phyloP scores from a whole-genome alignment of 345 rosid genomes.

The Eucalyptus regnans region DNA sequence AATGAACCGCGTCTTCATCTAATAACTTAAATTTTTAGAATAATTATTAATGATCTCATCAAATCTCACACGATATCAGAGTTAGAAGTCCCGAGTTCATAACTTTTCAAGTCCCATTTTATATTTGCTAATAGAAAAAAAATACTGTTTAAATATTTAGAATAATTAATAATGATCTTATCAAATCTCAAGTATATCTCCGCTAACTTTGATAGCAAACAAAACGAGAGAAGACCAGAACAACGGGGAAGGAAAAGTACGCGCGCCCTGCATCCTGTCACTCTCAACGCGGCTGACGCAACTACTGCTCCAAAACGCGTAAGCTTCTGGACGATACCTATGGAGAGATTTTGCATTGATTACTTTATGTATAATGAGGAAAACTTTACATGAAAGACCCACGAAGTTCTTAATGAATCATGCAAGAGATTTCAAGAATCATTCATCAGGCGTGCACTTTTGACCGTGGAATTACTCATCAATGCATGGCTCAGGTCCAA shows the following conservation, averaged over 20 bases:
- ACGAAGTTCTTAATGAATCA: background rate
- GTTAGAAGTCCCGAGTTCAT: rapidly evolving
- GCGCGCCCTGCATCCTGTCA: background rate
- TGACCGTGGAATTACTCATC: background rate
- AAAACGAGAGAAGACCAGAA: background rate
- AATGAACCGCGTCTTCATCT: rapidly evolving
- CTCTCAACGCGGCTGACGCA: background rate
- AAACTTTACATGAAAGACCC: background rate
- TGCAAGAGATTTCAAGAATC: background rate
- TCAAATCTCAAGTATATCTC: too few species aligned
- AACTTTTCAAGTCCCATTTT: too few species aligned
- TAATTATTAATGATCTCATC: rapidly evolving
- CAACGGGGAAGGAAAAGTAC: background rate
- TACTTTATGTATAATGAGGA: background rate
- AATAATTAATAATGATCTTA: too few species aligned
- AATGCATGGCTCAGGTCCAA: background rate
- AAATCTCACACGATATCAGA: rapidly evolving
- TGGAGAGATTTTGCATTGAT: background rate
- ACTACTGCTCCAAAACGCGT: background rate
- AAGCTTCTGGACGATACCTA: background rate
- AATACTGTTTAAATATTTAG: too few species aligned
- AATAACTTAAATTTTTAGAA: rapidly evolving
- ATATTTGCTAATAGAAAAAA: too few species aligned
- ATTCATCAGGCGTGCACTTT: background rate
- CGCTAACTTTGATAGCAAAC: background rate